Evolutionary conservation across 176 grass and related monocot species (phyloP), one percentile per base, ranked within the genome.

Genomic region (Bromus sterilis): DNA sequence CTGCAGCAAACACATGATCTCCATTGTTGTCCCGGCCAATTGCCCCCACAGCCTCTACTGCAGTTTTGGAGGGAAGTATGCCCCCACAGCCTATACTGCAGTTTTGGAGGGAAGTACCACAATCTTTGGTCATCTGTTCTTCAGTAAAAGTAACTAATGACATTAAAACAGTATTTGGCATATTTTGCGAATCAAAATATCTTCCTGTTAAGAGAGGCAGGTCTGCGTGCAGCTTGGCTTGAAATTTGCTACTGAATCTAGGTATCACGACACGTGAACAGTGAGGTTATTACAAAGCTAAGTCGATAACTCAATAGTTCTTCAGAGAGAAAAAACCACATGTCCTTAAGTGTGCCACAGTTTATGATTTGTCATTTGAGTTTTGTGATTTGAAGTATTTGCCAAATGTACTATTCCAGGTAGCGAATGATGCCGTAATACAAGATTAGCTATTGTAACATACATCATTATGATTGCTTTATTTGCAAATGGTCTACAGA

Each of bases 71-170:
- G 44, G 44, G 18, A 48, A 48, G 44, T 5, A 48, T n/a, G n/a
- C n/a, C n/a, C n/a, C n/a, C n/a, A n/a, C n/a, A n/a, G n/a, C n/a
- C 16, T 48, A 13, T 18, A 48, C 44, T 5, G 18, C 15, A 48
- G 44, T 18, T 48, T 18, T 48, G 44, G 44, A 48, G 44, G 44
- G 18, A 48, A 48, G 44, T 5, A 48, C 44, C 44, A 48, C 5
- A 5, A 48, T 18, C 44, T 48, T 48, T 68, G 33, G 44, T 41
- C 34, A 57, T 16, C 23, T 55, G n/a, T 23, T 67, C 30, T 80
- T 80, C 78, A 55, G 62, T n/a, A 80, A 14, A 66, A 36, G 40
- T 67, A 80, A 66, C 21, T 67, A 80, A 68, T 24, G 40, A 66
- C 62, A 35, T 53, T 9, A 60, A 40, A 57, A 61, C 21, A 67